Conservation (phyloP, 805 yeast genomes). For the Yarrowia phangngaensis region DNA sequence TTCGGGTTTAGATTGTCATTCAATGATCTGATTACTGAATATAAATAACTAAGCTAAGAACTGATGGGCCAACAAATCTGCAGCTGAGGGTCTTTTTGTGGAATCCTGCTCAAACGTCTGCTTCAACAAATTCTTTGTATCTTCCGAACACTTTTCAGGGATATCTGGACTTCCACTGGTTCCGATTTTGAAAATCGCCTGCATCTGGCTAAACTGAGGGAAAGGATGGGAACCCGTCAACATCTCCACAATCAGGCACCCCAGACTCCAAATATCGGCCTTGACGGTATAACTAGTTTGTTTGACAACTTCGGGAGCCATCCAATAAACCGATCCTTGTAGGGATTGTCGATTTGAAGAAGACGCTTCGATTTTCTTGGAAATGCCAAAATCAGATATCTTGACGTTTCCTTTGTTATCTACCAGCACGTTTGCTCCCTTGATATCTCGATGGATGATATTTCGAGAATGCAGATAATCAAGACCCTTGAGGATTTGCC, state of each 20-base stretch:
- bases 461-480: slow-evolving; percentile 68
- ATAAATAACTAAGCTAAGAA: too few species aligned
- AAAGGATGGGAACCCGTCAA: slow-evolving; percentile 94
- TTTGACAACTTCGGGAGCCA: slow-evolving; percentile 98
- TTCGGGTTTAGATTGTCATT: too few species aligned
- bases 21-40: too few species aligned
- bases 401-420: slow-evolving; percentile 78
- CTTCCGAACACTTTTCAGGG: slow-evolving; percentile 62
- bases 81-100: slow-evolving; percentile 67
- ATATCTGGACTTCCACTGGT: slow-evolving; percentile 71
- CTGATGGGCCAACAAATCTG: slow-evolving; percentile 60
- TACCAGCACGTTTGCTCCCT: slow-evolving; percentile 81
- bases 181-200: slow-evolving; percentile 92
- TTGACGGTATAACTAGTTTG: slow-evolving; percentile 86
- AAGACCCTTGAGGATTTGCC: slow-evolving; percentile 73
- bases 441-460: slow-evolving; percentile 81
- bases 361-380: slow-evolving; percentile 59
- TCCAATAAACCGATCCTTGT: slow-evolving; percentile 97
- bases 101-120: slow-evolving; percentile 74
- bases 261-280: slow-evolving; percentile 97
- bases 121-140: slow-evolving; percentile 61
- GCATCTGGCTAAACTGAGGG: slow-evolving; percentile 94
- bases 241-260: slow-evolving; percentile 92
- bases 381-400: slow-evolving; percentile 83
- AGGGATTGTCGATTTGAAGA: slow-evolving; percentile 64